Evolutionary conservation across 2,329 filamentous ascomycete species (phyloP).

Genomic region (Gaeumannomyces tritici): DNA sequence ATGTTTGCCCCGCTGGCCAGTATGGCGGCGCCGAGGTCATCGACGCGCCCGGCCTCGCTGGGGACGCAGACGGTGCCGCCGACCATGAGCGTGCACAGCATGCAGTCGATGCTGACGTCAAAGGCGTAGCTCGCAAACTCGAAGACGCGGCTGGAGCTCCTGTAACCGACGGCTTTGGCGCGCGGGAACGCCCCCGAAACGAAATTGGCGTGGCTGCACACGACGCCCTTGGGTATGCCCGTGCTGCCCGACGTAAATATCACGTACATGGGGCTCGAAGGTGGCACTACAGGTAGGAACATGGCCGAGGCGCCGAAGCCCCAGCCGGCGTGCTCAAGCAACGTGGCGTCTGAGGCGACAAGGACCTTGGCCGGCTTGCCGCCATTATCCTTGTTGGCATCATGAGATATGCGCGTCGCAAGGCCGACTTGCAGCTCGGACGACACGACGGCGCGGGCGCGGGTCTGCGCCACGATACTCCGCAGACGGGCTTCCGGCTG

Average conservation of each 20-base stretch:
- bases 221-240: conserved; percentile 30
- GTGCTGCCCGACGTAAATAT: conserved; percentile 35
- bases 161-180: conserved; percentile 16
- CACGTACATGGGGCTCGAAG: conserved; percentile 18
- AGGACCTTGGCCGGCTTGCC: background rate
- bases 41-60: conserved; percentile 24
- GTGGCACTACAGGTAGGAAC: conserved; percentile 1
- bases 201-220: conserved; percentile 21
- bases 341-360: background rate
- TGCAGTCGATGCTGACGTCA: conserved; percentile 28
- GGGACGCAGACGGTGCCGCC: conserved; percentile 29
- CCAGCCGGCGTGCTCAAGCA: conserved; percentile 1
- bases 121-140: conserved; percentile 32
- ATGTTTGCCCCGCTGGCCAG: conserved; percentile 9
- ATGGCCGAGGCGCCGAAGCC: background rate
- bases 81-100: conserved; percentile 23
- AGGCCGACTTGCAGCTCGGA: conserved; percentile 9
- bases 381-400: conserved; percentile 13
- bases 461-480: conserved; percentile 12
- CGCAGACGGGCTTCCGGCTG: conserved; percentile 11
- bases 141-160: conserved; percentile 15
- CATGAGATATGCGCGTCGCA: conserved; percentile 4
- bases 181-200: conserved; percentile 21
- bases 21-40: conserved; percentile 20
- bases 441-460: conserved; percentile 9